Evolutionary conservation across 2,329 filamentous ascomycete genomes (phyloP), one percentile per base, ranked within the genome.

Genomic region (Apiospora arundinis): DNA sequence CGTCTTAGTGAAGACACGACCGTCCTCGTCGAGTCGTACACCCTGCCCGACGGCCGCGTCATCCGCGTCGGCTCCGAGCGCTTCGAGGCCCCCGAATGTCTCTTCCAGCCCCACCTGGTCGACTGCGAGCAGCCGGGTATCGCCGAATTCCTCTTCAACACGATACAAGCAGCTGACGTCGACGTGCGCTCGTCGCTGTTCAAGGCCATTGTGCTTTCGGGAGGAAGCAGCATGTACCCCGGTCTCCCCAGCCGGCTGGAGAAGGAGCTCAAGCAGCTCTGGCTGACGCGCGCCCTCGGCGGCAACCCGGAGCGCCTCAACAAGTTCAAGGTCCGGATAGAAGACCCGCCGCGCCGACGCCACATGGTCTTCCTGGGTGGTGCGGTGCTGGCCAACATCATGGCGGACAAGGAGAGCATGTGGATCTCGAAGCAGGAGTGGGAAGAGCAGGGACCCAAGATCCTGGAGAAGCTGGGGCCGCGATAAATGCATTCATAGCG

Each of bases 351-450:
- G 45, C 90, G 96, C 84, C 90, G 96, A 85, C 90, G 95, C 83
- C 96, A 99, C 87, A 98, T 99, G 95, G 96, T 99, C n/a, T 98
- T 99, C 88, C 85, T 99, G 70, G 96, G 96, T 72, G 96, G 96
- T 77, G 96, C 96, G 37, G 96, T 99, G 74, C 86, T 99, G 78
- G 96, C 96, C 77, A 98, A 98, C 82, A 97, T 99, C 83, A 98
- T 99, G 93, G 95, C 96, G 65, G 95, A 98, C 85, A 98, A 98
- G 86, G 94, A 98, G 82, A 93, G 92, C 82, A 98, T 98, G 96
- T 99, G 96, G 96, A 95, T 99, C 79, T 93, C 92, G 77, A 97
- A 97, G 88, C 89, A 93, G 79, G 96, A 99, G 84, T 99, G 96
- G 96, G 90, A 96, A 79, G 96, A 99, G 84, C 92, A 98, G 81